Conservation (phyloP, 1,284 basidiomycete species). For the Fomes fomentarius region DNA sequence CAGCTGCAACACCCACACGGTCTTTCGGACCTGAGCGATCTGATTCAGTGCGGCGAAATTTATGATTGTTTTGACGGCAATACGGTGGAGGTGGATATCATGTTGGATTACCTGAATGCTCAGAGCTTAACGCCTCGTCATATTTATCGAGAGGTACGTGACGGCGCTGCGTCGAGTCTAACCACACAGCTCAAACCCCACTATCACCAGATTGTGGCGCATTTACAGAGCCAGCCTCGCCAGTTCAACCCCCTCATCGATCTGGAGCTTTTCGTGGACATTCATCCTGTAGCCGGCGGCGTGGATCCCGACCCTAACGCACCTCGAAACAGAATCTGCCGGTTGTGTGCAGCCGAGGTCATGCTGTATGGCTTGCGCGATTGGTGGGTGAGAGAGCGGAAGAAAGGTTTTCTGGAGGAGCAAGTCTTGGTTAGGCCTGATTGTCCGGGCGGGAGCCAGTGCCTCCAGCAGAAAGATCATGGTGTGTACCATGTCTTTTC, state of each 20-base stretch:
- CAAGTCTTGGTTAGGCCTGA: conserved; percentile 57
- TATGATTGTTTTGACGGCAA: conserved; percentile 80
- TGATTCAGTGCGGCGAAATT: conserved; percentile 71
- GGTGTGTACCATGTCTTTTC: conserved; percentile 49
- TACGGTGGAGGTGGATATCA: conserved; percentile 74
- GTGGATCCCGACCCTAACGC: conserved; percentile 56
- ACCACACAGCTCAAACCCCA: neutral
- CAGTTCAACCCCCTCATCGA: conserved; percentile 70
- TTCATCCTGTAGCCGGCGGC: conserved; percentile 57
- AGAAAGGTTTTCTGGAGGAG: conserved; percentile 62
- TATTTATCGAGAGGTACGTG: conserved; percentile 70
- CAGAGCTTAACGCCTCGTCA: conserved; percentile 62
- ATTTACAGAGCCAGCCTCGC: conserved; percentile 60
- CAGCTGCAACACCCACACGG: conserved; percentile 67
- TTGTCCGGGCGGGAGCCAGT: conserved; percentile 61
- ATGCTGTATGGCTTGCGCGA: conserved; percentile 73
- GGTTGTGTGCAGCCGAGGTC: conserved; percentile 72
- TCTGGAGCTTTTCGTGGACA: conserved; percentile 65
- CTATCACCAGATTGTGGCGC: conserved; percentile 54
- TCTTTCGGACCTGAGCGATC: conserved; percentile 63
- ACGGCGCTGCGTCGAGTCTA: neutral
- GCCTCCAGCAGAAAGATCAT: conserved; percentile 61
- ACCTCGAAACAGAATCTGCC: conserved; percentile 61
- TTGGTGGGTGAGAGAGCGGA: conserved; percentile 80
- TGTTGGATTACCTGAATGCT: conserved; percentile 73